phyloP scores from a whole-genome alignment of 148 eudicot genomes.

The Fagopyrum homotropicum region DNA sequence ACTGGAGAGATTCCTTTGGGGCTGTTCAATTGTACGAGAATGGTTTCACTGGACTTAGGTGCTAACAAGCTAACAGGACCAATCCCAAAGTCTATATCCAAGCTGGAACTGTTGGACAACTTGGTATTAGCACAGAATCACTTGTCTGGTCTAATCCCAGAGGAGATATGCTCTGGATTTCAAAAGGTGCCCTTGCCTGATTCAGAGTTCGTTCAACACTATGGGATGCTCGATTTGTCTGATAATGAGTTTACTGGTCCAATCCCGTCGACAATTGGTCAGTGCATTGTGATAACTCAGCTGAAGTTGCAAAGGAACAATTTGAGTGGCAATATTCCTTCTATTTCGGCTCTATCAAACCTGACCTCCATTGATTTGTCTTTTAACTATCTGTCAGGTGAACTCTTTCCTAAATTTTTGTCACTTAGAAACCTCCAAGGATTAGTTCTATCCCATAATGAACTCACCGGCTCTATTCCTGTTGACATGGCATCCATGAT shows the following conservation, averaged over 20 bases:
- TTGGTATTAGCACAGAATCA: conserved; percentile 62
- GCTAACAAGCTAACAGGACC: conserved; percentile 54
- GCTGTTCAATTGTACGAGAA: conserved; percentile 54
- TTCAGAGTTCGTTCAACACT: conserved; percentile 81
- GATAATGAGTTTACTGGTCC: conserved; percentile 58
- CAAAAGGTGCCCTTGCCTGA: conserved; percentile 73
- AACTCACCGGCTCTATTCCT: conserved; percentile 59
- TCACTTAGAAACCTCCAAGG: conserved; percentile 73
- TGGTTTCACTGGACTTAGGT: conserved; percentile 82
- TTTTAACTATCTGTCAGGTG: conserved; percentile 55
- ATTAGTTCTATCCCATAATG: conserved; percentile 70
- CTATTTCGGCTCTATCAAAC: conserved; percentile 45
- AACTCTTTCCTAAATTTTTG: conserved; percentile 32
- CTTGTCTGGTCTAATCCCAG: conserved; percentile 69
- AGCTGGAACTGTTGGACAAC: conserved; percentile 60
- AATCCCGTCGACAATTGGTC: conserved; percentile 59
- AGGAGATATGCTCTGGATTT: conserved; percentile 80
- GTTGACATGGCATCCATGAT: conserved; percentile 31
- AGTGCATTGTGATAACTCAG: conserved; percentile 53
- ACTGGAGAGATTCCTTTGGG: conserved; percentile 61
- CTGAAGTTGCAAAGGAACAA: conserved; percentile 54
- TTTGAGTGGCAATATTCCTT: conserved; percentile 67
- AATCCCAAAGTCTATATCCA: conserved; percentile 58
- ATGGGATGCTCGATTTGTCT: conserved; percentile 91
- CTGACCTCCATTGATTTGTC: conserved; percentile 66